A percentile compares a stretch with the other conserved stretches of the same genome.
Conservation (phyloP, 2,329 filamentous ascomycete species). For the Fusarium sp. region DNA sequence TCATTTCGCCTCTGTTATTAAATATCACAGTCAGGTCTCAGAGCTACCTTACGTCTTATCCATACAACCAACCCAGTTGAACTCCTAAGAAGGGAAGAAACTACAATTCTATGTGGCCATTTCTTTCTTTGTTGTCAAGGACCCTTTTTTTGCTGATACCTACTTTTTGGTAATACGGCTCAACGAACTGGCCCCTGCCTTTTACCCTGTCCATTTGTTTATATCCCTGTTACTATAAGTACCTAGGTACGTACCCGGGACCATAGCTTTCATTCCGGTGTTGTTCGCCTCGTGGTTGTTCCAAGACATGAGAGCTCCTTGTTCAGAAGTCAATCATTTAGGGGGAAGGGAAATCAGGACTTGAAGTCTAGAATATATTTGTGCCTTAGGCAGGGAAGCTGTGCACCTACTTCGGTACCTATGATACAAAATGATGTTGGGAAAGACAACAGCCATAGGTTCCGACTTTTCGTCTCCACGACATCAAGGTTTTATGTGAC, state of each 20-base stretch:
- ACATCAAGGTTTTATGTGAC: no score
- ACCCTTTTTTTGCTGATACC: background rate
- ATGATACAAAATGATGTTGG: background rate
- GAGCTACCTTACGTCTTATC: background rate
- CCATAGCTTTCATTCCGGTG: conserved; percentile 22
- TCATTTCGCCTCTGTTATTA: conserved; percentile 33
- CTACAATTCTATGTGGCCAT: background rate
- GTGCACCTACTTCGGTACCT: background rate
- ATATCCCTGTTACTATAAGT: conserved; percentile 25
- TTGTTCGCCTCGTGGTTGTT: conserved; percentile 8
- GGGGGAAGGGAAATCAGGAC: background rate
- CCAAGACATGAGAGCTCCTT: conserved; percentile 14
- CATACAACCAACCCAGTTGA: background rate
- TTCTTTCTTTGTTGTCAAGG: conserved; percentile 3
- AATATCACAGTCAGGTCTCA: conserved; percentile 8
- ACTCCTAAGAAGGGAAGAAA: background rate
- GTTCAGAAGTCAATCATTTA: background rate
- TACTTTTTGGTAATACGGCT: background rate
- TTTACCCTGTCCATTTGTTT: conserved; percentile 24
- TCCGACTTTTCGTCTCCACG: no score
- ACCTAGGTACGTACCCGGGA: conserved; percentile 39
- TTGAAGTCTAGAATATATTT: background rate
- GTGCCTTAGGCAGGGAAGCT: background rate
- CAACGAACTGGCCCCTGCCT: conserved; percentile 17
- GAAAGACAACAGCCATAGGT: background rate